Conservation (phyloP, 129 eudicot genomes). For the Escallonia rubra region DNA sequence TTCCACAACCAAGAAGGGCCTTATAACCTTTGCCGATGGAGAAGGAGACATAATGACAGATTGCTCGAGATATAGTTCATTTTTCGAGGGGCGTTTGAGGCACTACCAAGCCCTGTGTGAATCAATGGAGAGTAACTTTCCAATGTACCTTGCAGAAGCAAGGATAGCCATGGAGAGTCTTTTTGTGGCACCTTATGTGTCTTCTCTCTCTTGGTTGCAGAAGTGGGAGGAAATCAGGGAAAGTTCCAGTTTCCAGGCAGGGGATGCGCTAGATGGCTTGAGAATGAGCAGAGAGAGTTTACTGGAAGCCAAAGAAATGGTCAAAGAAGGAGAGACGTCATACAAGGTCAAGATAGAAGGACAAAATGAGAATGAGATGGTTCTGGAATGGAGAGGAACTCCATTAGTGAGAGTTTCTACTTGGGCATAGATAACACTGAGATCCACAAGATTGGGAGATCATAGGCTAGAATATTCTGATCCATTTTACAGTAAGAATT, state of each 20-base stretch:
- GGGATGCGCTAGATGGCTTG: slow-evolving; percentile 27
- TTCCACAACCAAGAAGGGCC: slow-evolving; percentile 27
- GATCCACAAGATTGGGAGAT: not conserved
- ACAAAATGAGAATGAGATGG: slow-evolving; percentile 46
- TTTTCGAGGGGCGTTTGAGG: slow-evolving; percentile 22
- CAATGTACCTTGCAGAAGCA: slow-evolving; percentile 47
- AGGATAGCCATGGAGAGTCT: slow-evolving; percentile 58
- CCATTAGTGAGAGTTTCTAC: slow-evolving; percentile 51
- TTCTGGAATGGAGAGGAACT: slow-evolving; percentile 52
- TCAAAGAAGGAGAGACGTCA: slow-evolving; percentile 28
- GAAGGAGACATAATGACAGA: slow-evolving; percentile 25
- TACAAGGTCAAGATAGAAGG: slow-evolving; percentile 46
- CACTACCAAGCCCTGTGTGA: slow-evolving; percentile 49
- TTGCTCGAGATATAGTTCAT: slow-evolving; percentile 20
- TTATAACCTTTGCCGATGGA: slow-evolving; percentile 51
- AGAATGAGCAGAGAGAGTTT: slow-evolving; percentile 39
- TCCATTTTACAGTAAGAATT: not conserved
- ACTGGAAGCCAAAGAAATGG: slow-evolving; percentile 55
- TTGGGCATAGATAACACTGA: slow-evolving; percentile 20
- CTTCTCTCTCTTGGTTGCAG: slow-evolving; percentile 33
- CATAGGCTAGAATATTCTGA: not conserved
- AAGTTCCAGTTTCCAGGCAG: slow-evolving; percentile 2
- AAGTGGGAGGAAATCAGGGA: slow-evolving; percentile 40
- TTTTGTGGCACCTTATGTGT: slow-evolving; percentile 47
- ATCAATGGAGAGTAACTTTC: slow-evolving; percentile 46